These are phyloP conservation scores for Kokia cookei DNA, from an alignment of 441 rosid genomes.

Conservation along the genomic window DNA sequence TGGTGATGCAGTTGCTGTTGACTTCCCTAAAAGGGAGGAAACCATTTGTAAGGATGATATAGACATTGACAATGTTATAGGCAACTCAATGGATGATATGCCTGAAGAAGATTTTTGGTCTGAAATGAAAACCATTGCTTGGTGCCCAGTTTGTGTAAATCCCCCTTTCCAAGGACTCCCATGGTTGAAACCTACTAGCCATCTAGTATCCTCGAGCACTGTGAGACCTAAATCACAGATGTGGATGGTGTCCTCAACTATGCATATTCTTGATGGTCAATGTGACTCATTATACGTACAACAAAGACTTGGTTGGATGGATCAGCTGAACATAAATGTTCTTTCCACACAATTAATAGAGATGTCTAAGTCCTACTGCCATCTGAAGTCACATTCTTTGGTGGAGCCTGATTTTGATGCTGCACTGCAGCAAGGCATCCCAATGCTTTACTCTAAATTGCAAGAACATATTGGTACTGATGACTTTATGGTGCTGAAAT, in stretches of 20 bases:
- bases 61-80: constrained; percentile 42
- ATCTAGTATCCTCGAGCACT: constrained; percentile 64
- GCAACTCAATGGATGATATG: constrained; percentile 44
- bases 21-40: constrained; percentile 27
- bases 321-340: constrained; percentile 42
- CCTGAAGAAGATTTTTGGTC: constrained; percentile 85
- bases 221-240: constrained; percentile 92
- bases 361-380: constrained; percentile 65
- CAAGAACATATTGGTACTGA: constrained; percentile 63
- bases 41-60: constrained; percentile 29
- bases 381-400: constrained; percentile 47
- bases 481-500: constrained; percentile 57
- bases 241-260: constrained; percentile 70
- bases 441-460: constrained; percentile 60
- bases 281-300: constrained; percentile 55
- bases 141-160: constrained; percentile 80
- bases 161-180: constrained; percentile 83
- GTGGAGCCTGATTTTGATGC: constrained; percentile 49
- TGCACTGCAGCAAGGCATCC: constrained; percentile 65
- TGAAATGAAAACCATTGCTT: constrained; percentile 69
- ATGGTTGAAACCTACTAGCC: constrained; percentile 65
- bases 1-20: constrained; percentile 24
- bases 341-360: constrained; percentile 68
- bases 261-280: constrained; percentile 81
- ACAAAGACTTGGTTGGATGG: constrained; percentile 85